These are phyloP conservation scores for Trichoderma virens DNA, from an alignment of 495 filamentous ascomycete genomes.

Conservation along the genomic window DNA sequence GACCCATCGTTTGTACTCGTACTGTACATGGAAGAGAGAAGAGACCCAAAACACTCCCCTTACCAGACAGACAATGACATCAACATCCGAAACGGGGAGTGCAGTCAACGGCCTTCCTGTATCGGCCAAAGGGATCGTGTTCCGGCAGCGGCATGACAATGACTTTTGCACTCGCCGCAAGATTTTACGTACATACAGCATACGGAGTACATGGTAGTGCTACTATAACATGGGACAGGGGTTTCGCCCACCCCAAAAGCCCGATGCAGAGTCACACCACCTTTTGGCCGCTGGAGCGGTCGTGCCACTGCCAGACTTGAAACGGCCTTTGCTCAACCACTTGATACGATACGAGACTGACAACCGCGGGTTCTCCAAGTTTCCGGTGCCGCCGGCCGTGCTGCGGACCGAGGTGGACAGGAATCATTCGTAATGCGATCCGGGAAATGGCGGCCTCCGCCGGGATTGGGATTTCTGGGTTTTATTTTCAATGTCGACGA, in stretches of 20 bases:
- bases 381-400: neutral
- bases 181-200: neutral
- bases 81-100: neutral
- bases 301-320: neutral
- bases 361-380: neutral
- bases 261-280: constrained; percentile 6
- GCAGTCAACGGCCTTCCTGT: neutral
- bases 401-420: neutral
- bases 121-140: constrained; percentile 2
- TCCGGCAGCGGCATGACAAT: neutral
- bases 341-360: neutral
- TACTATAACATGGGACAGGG: too few species aligned
- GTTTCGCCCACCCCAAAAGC: neutral
- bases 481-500: neutral
- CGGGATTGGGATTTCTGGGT: neutral
- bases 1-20: too few species aligned
- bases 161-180: neutral
- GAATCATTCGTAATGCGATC: neutral
- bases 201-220: too few species aligned
- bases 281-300: neutral
- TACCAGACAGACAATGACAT: neutral
- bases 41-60: neutral
- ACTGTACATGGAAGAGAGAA: neutral
- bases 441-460: constrained; percentile 1
- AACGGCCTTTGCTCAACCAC: neutral